Percentiles rank a stretch among this genome's conserved stretches.
Conservation (phyloP, 1,284 basidiomycete species). For the Tilletia caries region DNA sequence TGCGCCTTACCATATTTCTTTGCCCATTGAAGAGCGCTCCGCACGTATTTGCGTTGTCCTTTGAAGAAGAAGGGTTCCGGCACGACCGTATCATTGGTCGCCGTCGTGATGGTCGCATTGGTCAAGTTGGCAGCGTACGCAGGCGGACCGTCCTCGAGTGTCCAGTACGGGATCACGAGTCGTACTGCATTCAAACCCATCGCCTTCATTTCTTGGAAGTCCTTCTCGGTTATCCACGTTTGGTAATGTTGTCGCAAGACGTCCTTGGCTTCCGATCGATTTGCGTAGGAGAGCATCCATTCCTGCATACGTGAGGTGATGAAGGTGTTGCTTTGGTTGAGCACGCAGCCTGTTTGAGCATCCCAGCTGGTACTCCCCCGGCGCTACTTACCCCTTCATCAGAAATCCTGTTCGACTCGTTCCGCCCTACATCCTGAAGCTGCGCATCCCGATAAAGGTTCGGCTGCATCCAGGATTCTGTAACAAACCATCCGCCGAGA, state of each 20-base stretch:
- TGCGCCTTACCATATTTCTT: conserved; percentile 11
- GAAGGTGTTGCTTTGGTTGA: not conserved
- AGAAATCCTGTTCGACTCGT: not conserved
- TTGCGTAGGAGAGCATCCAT: not conserved
- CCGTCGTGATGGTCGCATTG: not conserved
- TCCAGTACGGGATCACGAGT: conserved; percentile 12
- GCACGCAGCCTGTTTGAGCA: not conserved
- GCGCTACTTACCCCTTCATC: not conserved
- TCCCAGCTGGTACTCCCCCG: too few species aligned
- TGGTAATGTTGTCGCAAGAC: conserved; percentile 45
- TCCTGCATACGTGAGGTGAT: not conserved
- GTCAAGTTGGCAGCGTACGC: not conserved
- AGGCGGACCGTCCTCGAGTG: conserved; percentile 7
- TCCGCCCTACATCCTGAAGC: not conserved
- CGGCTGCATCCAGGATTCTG: not conserved
- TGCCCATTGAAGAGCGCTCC: conserved; percentile 16
- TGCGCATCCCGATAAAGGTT: not conserved
- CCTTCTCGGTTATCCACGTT: conserved; percentile 53
- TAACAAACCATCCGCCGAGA: not conserved
- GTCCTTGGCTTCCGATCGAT: conserved; percentile 16
- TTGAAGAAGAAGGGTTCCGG: conserved; percentile 16
- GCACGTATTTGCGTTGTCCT: conserved; percentile 13
- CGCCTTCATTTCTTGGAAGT: conserved; percentile 53
- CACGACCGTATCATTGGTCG: not conserved
- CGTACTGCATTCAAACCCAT: conserved; percentile 54